A percentile compares a stretch with the other conserved stretches of the same genome.
phyloP scores from a whole-genome alignment of 2,329 filamentous ascomycete species.

The Penicillium sp. region DNA sequence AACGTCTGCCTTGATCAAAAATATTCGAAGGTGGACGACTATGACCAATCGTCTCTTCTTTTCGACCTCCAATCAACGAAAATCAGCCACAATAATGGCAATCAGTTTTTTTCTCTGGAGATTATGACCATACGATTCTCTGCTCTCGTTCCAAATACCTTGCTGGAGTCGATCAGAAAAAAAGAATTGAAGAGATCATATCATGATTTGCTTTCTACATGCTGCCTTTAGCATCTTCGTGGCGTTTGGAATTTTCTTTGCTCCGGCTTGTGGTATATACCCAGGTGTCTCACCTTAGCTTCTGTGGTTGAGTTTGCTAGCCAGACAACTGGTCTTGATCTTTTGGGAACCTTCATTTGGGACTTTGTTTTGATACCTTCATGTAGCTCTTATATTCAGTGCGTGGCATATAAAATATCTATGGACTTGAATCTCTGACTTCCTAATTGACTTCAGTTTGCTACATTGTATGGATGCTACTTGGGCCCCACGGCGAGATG shows the following conservation, averaged over 20 bases:
- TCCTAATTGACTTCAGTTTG: too few species aligned
- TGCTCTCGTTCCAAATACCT: background rate
- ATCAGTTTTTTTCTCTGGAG: background rate
- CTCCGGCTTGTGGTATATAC: constrained; percentile 19
- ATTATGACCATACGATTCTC: background rate
- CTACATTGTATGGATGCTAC: too few species aligned
- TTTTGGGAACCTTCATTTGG: background rate
- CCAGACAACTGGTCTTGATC: background rate
- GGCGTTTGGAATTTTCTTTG: constrained; percentile 12
- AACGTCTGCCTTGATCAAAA: background rate
- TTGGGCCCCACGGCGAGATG: too few species aligned
- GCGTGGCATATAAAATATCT: background rate
- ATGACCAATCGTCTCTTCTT: background rate
- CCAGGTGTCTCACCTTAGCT: constrained; percentile 14
- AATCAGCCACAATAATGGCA: background rate
- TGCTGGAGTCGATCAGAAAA: background rate
- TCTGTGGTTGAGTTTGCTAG: constrained; percentile 14
- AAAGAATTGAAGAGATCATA: background rate
- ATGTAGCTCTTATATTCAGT: background rate
- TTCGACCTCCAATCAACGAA: background rate
- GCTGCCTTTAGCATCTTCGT: constrained; percentile 7
- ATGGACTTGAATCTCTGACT: background rate
- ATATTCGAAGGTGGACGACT: background rate
- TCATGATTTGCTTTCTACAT: constrained; percentile 6
- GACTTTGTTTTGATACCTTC: background rate